Base-by-base conservation (phyloP, 495 filamentous ascomycete genomes). In the Hypoxylon cercidicola region DNA sequence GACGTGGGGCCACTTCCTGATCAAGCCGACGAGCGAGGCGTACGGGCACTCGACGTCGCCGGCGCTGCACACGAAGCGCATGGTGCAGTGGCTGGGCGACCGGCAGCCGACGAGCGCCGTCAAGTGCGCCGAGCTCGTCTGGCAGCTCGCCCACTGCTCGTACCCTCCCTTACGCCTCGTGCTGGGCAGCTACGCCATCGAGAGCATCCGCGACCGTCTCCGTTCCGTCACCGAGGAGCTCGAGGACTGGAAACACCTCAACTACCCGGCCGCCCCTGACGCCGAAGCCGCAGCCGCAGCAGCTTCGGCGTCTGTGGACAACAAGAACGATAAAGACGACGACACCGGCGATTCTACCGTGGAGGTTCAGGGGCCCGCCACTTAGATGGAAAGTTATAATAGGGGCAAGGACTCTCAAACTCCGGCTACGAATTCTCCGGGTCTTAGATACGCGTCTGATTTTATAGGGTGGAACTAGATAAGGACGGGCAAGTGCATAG, bases 81-180 rank as follows among this genome's bases (percentile, higher is more conserved):
- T 98, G 87, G 84, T 97, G n/a, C 90, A 95, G 76, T 98, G 95
- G 95, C 79, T 98, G 1, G 90, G 90, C 16, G 92, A 97, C 57
- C 86, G 90, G 56, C 93, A 97, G 76, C 95, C 94, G 3, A 94
- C 92, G 8, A 96, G 90, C 67, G 93, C 92, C 9, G 89, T 97
- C 47, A 95, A 95, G 76, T 92, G 92, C 56, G 93, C 93, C n/a
- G 91, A 97, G 81, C 79, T 97, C 61, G 89, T 97, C 7, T 98
- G 95, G 95, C 92, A 98, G 81, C 79, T 98, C 37, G 95, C 88
- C 0, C 95, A 98, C 78, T 98, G 95, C 76, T 86, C 84, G 13
- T 96, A 93, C 70, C 95, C 95, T 46, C 95, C 95, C 0, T 70
- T 99, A 55, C 75, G 95, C 20, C 75, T 99, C 62, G 81, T 97